Base-by-base conservation (phyloP, 2,329 filamentous ascomycete genomes). In the Penicillium sp. region DNA sequence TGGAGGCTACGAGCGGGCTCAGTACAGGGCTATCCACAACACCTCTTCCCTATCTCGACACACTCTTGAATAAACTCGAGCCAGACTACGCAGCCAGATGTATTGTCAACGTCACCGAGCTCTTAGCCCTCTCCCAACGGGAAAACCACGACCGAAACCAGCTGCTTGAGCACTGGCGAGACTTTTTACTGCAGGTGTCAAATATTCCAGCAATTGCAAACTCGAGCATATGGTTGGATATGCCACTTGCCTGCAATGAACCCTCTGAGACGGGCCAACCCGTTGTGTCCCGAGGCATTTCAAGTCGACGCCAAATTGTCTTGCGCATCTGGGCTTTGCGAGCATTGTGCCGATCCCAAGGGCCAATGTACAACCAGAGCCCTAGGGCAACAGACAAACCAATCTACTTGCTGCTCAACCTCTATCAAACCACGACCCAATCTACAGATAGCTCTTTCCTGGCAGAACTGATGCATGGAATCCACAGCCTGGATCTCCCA, bases 261-360 rank as follows among this genome's bases (percentile, higher is more conserved):
- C n/a, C 23, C 17, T 15, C 11, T 23, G 35, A 30, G 43, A 11
- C 36, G n/a, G n/a, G n/a, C n/a, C n/a, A n/a, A n/a, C n/a, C n/a
- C n/a, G 1, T n/a, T 11, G 23, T 26, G 17, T 19, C 33, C 9
- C 25, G 9, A 21, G n/a, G 15, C 33, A 16, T 7, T 23, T 53
- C 53, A 14, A 37, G 41, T 4, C 50, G 50, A n/a, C 50, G 60
- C n/a, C 54, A 53, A 16, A 56, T 66, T 4, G 37, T 65, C 10
- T 20, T 63, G 17, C 62, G 64, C 16, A 37, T 67, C 9, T 67
- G 64, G 64, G 36, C 47, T 18, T 44, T 66, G 35, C 57, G 56
- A 19, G 51, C 50, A 0, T 42, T 67, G 25, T 54, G 50, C 29
- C 49, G 47, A 25, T 41, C 51, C 6, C 40, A 55, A 18, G 50